Percentiles rank a stretch among this genome's conserved stretches.
Conservation (phyloP, 768 basidiomycete genomes). For the Rhizopogon rudus region DNA sequence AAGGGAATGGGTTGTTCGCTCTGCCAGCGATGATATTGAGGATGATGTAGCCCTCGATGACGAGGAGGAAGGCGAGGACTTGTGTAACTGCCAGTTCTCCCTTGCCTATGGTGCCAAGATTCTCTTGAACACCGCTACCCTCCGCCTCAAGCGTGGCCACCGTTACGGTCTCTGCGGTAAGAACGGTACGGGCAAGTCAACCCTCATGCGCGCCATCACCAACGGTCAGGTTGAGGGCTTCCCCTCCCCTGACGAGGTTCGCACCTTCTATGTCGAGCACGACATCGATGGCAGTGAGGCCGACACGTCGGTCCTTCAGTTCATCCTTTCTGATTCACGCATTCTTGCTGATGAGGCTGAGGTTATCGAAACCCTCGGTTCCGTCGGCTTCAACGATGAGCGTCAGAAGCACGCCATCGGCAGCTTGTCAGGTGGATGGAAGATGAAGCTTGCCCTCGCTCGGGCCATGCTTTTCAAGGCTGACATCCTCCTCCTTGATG, state of each 20-base stretch:
- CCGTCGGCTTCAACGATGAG: constrained; percentile 88
- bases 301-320: constrained; percentile 84
- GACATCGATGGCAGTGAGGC: constrained; percentile 96
- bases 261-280: constrained; percentile 99
- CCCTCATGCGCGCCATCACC: constrained; percentile 89
- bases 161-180: constrained; percentile 98
- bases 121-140: constrained; percentile 90
- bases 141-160: constrained; percentile 97
- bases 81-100: constrained; percentile 99
- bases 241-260: constrained; percentile 95
- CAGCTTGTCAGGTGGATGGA: constrained; percentile 96
- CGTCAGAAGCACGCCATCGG: constrained; percentile 86
- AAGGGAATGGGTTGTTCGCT: constrained; percentile 87
- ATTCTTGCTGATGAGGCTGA: constrained; percentile 67
- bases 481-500: constrained; percentile 93
- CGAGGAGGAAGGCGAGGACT: constrained; percentile 97
- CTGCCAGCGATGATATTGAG: constrained; percentile 71
- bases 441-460: constrained; percentile 98
- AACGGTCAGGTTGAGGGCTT: constrained; percentile 98
- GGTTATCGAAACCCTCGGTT: constrained; percentile 73
- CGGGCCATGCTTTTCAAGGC: constrained; percentile 98
- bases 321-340: constrained; percentile 83
- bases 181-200: constrained; percentile 98
- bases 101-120: constrained; percentile 99
- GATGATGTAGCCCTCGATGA: constrained; percentile 72